These are phyloP conservation scores for California macrophylla DNA, from an alignment of 441 rosid genomes.

Conservation along the genomic window DNA sequence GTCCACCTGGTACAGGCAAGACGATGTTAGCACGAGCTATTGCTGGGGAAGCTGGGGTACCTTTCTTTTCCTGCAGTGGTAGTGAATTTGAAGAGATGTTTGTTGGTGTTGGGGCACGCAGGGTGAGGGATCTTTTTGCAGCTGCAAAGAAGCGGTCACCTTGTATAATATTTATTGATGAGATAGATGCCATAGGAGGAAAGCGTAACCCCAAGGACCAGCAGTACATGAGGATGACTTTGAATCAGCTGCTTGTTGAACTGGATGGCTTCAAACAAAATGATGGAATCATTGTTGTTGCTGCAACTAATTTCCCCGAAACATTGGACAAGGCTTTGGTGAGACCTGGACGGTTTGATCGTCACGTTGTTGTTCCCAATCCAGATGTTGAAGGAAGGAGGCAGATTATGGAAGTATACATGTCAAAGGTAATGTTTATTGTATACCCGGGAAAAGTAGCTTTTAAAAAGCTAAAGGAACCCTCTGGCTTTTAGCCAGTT, in stretches of 20 bases:
- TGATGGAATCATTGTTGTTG: conserved; percentile 88
- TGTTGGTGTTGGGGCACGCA: conserved; percentile 96
- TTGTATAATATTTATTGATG: conserved; percentile 86
- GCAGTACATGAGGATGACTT: conserved; percentile 90
- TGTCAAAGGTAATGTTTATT: conserved; percentile 67
- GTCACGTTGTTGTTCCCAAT: conserved; percentile 85
- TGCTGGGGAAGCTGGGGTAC: conserved; percentile 98
- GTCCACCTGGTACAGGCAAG: conserved; percentile 98
- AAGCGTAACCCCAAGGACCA: conserved; percentile 83
- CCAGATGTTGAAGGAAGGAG: conserved; percentile 92
- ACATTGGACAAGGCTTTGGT: conserved; percentile 88
- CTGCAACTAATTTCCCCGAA: conserved; percentile 91
- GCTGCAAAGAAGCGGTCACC: conserved; percentile 93
- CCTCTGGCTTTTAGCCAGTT: too few relatives aligned
- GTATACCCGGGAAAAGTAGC: not conserved
- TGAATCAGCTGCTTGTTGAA: conserved; percentile 88
- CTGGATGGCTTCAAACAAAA: conserved; percentile 93
- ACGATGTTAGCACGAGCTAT: conserved; percentile 96
- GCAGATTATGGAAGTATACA: conserved; percentile 81
- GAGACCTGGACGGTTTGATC: conserved; percentile 93
- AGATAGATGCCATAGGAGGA: conserved; percentile 92
- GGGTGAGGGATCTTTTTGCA: conserved; percentile 85
- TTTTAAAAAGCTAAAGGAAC: too few relatives aligned
- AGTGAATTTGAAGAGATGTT: conserved; percentile 98
- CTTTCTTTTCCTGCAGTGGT: conserved; percentile 96